Percentiles rank a stretch among this genome's conserved stretches.
These are phyloP conservation scores for Escallonia herrerae DNA, from an alignment of 129 eudicot species.

Conservation along the genomic window DNA sequence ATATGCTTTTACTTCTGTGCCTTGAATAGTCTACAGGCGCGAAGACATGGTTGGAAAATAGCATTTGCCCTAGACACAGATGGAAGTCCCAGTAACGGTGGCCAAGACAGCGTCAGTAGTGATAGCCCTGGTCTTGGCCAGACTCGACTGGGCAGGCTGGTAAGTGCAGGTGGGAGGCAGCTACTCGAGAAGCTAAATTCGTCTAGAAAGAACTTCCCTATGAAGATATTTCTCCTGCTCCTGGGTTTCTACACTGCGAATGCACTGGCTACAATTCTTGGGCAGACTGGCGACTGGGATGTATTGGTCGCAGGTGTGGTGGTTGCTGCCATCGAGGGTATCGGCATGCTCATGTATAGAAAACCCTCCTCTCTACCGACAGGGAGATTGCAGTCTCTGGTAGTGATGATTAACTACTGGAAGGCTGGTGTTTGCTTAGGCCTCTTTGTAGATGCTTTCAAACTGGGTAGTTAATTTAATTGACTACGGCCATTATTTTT, in stretches of 20 bases:
- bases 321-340: constrained; percentile 92
- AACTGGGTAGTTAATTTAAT: constrained; percentile 79
- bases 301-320: constrained; percentile 92
- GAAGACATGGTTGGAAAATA: constrained; percentile 28
- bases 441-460: constrained; percentile 96
- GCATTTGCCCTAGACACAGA: constrained; percentile 68
- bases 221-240: constrained; percentile 92
- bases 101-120: constrained; percentile 38
- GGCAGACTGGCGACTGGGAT: constrained; percentile 98
- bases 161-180: constrained; percentile 67
- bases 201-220: constrained; percentile 78
- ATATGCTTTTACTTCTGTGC: not conserved
- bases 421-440: constrained; percentile 98
- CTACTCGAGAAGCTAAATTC: constrained; percentile 71
- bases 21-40: constrained; percentile 28
- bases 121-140: constrained; percentile 56
- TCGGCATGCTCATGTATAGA: constrained; percentile 82
- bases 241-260: constrained; percentile 94
- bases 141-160: constrained; percentile 82
- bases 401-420: constrained; percentile 85
- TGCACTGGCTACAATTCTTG: constrained; percentile 90
- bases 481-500: not conserved
- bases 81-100: constrained; percentile 46
- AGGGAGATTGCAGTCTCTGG: constrained; percentile 56
- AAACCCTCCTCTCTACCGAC: constrained; percentile 31